These are phyloP conservation scores for Vairimorpha necatrix DNA, from an alignment of 371 early-diverging fungal species.

Conservation along the genomic window DNA sequence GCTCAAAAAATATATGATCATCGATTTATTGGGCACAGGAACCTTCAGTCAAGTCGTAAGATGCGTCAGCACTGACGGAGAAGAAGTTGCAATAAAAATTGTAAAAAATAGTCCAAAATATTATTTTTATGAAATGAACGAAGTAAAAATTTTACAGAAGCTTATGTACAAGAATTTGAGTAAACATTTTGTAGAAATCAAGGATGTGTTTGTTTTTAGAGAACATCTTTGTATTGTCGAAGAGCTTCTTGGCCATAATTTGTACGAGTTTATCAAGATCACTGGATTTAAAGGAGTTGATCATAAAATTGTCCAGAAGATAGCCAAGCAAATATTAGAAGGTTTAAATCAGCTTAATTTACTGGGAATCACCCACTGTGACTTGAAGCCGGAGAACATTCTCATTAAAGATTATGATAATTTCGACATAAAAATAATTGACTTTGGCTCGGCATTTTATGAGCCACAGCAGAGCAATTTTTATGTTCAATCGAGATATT, in stretches of 20 bases:
- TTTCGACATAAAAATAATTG: conserved; percentile 83
- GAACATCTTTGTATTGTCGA: conserved; percentile 84
- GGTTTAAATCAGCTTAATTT: conserved; percentile 72
- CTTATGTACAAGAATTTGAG: conserved; percentile 25
- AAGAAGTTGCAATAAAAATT: conserved; percentile 85
- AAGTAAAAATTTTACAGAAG: conserved; percentile 67
- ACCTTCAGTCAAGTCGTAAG: conserved; percentile 95
- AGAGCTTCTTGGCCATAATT: conserved; percentile 81
- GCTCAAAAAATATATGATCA: conserved; percentile 35
- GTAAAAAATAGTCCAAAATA: conserved; percentile 84
- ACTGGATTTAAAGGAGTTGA: conserved; percentile 78
- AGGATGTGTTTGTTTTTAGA: conserved; percentile 76
- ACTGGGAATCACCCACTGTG: conserved; percentile 84
- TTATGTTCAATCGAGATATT: conserved; percentile 89
- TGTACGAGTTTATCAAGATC: conserved; percentile 83
- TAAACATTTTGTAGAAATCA: conserved; percentile 67
- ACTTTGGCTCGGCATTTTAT: conserved; percentile 87
- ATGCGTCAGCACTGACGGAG: conserved; percentile 74
- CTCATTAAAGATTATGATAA: conserved; percentile 69
- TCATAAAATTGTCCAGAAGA: conserved; percentile 72
- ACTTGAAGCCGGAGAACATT: conserved; percentile 93
- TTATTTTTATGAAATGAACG: conserved; percentile 80
- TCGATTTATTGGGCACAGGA: conserved; percentile 73
- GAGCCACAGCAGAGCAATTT: conserved; percentile 75
- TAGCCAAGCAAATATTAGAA: conserved; percentile 77